phyloP scores from a whole-genome alignment of 1,139 yeast species.

The Zygosaccharomyces sapae region DNA sequence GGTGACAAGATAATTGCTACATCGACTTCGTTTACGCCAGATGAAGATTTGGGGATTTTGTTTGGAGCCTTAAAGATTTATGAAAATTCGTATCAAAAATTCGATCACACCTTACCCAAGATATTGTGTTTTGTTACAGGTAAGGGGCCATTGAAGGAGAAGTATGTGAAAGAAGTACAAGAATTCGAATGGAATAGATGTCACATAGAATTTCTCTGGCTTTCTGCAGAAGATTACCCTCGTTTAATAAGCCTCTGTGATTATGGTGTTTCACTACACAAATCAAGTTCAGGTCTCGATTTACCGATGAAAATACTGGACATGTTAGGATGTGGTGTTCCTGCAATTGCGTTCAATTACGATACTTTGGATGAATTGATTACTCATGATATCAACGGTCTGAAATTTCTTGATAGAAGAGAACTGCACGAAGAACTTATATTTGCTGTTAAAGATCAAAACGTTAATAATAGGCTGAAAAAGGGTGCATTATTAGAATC shows the following conservation, averaged over 20 bases:
- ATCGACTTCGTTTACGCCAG: constrained; percentile 93
- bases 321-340: constrained; percentile 93
- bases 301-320: constrained; percentile 97
- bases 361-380: constrained; percentile 69
- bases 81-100: constrained; percentile 40
- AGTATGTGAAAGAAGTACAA: constrained; percentile 47
- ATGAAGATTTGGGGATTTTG: constrained; percentile 76
- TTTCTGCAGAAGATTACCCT: constrained; percentile 77
- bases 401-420: constrained; percentile 41
- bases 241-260: constrained; percentile 70
- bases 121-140: constrained; percentile 80
- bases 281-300: constrained; percentile 89
- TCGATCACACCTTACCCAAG: constrained; percentile 41
- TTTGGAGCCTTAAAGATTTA: constrained; percentile 63
- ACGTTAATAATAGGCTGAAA: constrained; percentile 41
- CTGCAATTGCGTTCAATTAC: constrained; percentile 75
- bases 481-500: constrained; percentile 72
- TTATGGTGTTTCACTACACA: constrained; percentile 83
- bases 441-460: constrained; percentile 44
- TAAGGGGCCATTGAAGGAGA: constrained; percentile 74
- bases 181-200: constrained; percentile 47
- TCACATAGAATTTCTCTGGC: constrained; percentile 66
- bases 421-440: constrained; percentile 51
- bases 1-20: constrained; percentile 66
- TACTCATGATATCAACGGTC: constrained; percentile 44